A percentile compares a stretch with the other conserved stretches of the same genome.
Evolutionary conservation across 768 basidiomycete species (phyloP).

Genomic region (Pisolithus orientalis): DNA sequence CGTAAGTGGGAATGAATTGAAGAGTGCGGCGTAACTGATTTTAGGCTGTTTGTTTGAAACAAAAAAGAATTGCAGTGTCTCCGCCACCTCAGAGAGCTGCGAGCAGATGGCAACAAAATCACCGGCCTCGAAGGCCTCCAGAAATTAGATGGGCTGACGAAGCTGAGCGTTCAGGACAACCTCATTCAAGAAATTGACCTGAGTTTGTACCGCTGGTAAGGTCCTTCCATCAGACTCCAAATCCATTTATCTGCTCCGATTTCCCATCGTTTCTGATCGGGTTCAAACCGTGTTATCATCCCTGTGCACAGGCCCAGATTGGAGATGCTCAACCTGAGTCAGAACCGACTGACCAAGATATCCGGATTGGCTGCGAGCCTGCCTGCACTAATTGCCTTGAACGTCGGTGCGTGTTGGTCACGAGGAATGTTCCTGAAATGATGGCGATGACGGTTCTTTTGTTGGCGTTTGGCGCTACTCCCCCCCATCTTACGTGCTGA

Average conservation of each 20-base stretch:
- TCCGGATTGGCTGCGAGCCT: conserved; percentile 51
- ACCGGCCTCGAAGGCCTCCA: conserved; percentile 68
- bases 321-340: conserved; percentile 78
- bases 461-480: background rate
- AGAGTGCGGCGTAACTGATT: background rate
- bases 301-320: conserved; percentile 42
- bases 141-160: conserved; percentile 73
- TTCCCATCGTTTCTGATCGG: conserved; percentile 4
- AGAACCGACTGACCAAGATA: conserved; percentile 61
- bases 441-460: conserved; percentile 7
- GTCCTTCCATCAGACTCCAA: conserved; percentile 1
- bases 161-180: conserved; percentile 79
- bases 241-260: background rate
- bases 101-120: conserved; percentile 84
- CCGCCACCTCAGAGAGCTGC: conserved; percentile 80
- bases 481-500: conserved; percentile 8
- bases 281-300: conserved; percentile 7
- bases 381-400: conserved; percentile 62
- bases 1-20: conserved; percentile 48
- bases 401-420: conserved; percentile 62
- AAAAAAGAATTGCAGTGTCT: conserved; percentile 74
- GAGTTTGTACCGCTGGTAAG: conserved; percentile 57
- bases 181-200: conserved; percentile 58
- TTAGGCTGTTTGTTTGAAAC: conserved; percentile 7
- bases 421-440: conserved; percentile 8